Evolutionary conservation across 257 asterid genomes (phyloP).

Genomic region (Perilla frutescens): DNA sequence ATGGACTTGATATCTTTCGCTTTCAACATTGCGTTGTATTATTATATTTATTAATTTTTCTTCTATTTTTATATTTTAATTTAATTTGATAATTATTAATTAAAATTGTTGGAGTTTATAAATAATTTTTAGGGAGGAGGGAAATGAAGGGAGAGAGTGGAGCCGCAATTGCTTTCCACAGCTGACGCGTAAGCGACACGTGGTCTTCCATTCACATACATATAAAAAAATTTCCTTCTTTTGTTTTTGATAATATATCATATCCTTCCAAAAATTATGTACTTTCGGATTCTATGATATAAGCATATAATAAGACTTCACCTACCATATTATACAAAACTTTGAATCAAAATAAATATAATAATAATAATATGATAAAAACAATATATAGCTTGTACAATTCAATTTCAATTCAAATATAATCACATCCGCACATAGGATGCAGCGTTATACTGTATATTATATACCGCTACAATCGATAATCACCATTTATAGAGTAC

Average conservation of each 20-base stretch:
- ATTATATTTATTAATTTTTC: too few species aligned
- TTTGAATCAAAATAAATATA: neutral
- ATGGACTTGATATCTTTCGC: too few species aligned
- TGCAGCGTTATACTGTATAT: neutral
- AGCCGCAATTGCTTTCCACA: neutral
- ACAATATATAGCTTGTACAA: neutral
- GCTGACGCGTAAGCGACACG: slow-evolving; percentile 40
- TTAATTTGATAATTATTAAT: too few species aligned
- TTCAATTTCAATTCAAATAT: neutral
- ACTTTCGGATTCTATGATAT: neutral
- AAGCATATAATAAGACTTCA: neutral
- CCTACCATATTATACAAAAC: neutral
- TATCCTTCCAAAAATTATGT: neutral
- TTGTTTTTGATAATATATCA: neutral
- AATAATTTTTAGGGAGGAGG: too few species aligned
- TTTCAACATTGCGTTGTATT: too few species aligned
- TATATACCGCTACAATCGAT: too few species aligned
- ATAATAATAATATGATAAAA: neutral
- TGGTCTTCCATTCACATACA: neutral
- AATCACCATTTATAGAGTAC: too few species aligned
- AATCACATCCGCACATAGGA: neutral
- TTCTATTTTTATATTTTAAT: too few species aligned
- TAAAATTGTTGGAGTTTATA: too few species aligned
- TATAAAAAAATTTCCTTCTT: neutral
- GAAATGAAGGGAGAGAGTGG: too few species aligned